Evolutionary conservation across 208 protist species (phyloP).

Genomic region (Leishmania turanica): DNA sequence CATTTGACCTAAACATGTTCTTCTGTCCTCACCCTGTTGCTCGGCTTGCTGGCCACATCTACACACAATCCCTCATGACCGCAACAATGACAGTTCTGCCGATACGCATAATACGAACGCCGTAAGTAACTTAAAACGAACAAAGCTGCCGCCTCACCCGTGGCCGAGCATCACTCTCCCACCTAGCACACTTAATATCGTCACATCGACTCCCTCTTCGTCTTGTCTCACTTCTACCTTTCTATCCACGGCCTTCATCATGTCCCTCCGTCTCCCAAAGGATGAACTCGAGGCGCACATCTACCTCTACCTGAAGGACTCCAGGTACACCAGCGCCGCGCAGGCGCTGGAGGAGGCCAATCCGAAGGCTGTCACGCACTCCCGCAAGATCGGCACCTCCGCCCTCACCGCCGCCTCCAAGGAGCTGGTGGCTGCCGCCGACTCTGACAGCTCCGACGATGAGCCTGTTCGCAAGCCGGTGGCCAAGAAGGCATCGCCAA

Average conservation of each 20-base stretch:
- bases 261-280: conserved; percentile 68
- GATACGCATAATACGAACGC: conserved; percentile 14
- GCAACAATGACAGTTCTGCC: not conserved
- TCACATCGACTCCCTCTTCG: not conserved
- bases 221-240: not conserved
- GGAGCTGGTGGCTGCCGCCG: conserved; percentile 14
- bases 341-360: conserved; percentile 73
- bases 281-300: conserved; percentile 88
- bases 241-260: conserved; percentile 3
- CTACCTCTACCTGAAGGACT: conserved; percentile 79
- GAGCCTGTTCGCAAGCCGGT: conserved; percentile 51
- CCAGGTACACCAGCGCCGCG: conserved; percentile 70
- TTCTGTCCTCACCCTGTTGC: not conserved
- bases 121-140: not conserved
- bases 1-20: not conserved
- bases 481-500: conserved; percentile 47
- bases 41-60: not conserved
- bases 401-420: conserved; percentile 56
- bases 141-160: not conserved
- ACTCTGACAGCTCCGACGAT: conserved; percentile 50
- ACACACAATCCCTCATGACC: not conserved
- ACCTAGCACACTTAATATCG: not conserved
- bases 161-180: not conserved
- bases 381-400: conserved; percentile 61
- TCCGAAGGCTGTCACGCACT: conserved; percentile 46